Base-by-base conservation (phyloP, 148 eudicot genomes). In the Gaultheria prostrata region DNA sequence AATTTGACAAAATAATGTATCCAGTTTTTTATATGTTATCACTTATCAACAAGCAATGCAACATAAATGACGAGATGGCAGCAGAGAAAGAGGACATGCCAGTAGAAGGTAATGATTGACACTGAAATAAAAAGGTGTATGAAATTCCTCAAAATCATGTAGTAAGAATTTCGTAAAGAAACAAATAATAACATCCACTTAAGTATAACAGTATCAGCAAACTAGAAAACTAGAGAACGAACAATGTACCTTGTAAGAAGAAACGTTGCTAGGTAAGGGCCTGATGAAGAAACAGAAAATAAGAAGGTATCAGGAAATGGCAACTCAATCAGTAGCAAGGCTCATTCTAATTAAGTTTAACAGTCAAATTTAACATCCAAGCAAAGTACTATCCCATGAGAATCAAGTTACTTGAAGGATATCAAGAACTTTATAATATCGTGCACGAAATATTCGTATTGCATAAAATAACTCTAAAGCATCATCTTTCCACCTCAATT, bases 231-330 rank as follows among this genome's bases (percentile, higher is more conserved):
- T 17, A 65, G 33, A 80, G 32, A 77, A 51, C 49, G 56, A 79
- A 80, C 77, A 83, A 46, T 77, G 77, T 91, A 95, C 99, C 99
- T 96, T 97, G 76, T 97, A 97, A 74, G 99, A 94, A 76, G 99
- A 97, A 86, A 93, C 90, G 83, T 76, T 85, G 90, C 89, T 94
- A 2, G 99, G 99, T 85, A 97, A 86, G 77, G 99, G 99, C 87
- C 99, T 97, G 90, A 46, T 46, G 87, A 80, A 82, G 84, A 83
- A 57, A 78, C 51, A 86, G 45, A 67, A 79, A 75, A 9, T 67
- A 78, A 83, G 79, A 69, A 20, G 50, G 49, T 76, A 86, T 86
- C 79, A 88, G 86, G 61, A 81, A 77, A 85, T 43, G 78, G 54
- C 39, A 61, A 30, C 75, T 75, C 43, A 43, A 45, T 32, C n/a